These are phyloP conservation scores for Pterocarpus macrocarpus DNA, from an alignment of 306 rosid species.

Conservation along the genomic window DNA sequence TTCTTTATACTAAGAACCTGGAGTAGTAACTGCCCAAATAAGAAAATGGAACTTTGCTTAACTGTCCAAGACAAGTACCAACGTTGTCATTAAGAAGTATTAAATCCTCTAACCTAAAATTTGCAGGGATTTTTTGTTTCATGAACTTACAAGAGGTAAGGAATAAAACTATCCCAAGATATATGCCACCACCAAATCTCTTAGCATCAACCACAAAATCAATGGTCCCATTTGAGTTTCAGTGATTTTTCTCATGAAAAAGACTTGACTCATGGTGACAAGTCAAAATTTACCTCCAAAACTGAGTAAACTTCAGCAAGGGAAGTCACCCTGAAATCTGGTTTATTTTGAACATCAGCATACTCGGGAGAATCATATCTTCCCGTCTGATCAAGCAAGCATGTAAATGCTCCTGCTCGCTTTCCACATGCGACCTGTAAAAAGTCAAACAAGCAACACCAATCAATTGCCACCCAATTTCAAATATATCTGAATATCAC, in stretches of 20 bases:
- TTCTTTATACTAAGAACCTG: background rate
- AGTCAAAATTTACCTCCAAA: slow-evolving; percentile 73
- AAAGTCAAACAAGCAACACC: slow-evolving; percentile 28
- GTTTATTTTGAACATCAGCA: slow-evolving; percentile 59
- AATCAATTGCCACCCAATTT: slow-evolving; percentile 32
- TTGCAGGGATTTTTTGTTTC: slow-evolving; percentile 10
- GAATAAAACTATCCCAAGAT: slow-evolving; percentile 34
- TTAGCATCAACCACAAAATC: slow-evolving; percentile 32
- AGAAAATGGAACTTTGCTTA: slow-evolving; percentile 24
- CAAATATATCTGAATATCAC: slow-evolving; percentile 2
- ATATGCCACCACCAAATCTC: slow-evolving; percentile 22
- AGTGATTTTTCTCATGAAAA: background rate
- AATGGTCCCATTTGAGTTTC: background rate
- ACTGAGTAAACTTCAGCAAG: slow-evolving; percentile 68
- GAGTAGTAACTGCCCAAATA: background rate
- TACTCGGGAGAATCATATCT: slow-evolving; percentile 69
- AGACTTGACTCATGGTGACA: slow-evolving; percentile 63
- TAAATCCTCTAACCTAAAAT: slow-evolving; percentile 35
- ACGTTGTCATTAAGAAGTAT: background rate
- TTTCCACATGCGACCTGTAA: slow-evolving; percentile 84
- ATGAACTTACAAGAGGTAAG: slow-evolving; percentile 24
- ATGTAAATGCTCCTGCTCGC: slow-evolving; percentile 87
- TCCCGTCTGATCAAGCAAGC: slow-evolving; percentile 89
- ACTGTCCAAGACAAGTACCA: slow-evolving; percentile 30
- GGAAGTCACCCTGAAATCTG: slow-evolving; percentile 89